Conservation (phyloP, 768 basidiomycete genomes). For the Crassisporium funariophilum region DNA sequence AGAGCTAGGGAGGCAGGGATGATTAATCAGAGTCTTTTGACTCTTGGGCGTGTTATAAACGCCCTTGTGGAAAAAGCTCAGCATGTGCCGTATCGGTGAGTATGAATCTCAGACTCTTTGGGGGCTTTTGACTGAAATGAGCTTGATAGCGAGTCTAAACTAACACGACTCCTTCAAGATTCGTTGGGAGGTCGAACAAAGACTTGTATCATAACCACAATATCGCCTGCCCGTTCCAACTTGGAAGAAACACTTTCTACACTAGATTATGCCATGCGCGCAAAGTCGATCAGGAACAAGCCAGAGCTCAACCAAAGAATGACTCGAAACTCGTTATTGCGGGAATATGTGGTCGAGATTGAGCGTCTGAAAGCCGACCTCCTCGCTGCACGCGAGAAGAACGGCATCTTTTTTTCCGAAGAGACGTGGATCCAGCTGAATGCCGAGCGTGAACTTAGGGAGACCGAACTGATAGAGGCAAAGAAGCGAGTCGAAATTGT, state of each 20-base stretch:
- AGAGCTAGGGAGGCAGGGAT: conserved; percentile 96
- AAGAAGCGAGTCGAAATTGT: conserved; percentile 80
- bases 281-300: conserved; percentile 93
- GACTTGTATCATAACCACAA: conserved; percentile 96
- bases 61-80: conserved; percentile 89
- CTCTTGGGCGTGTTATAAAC: conserved; percentile 96
- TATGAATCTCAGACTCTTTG: not conserved
- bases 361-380: conserved; percentile 90
- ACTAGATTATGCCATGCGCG: conserved; percentile 93
- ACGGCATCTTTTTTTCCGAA: conserved; percentile 91
- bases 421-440: conserved; percentile 88
- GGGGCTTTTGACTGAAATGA: conserved; percentile 1
- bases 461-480: conserved; percentile 81
- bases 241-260: conserved; percentile 98
- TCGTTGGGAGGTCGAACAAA: conserved; percentile 98
- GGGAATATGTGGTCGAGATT: conserved; percentile 93
- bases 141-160: conserved; percentile 86
- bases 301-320: conserved; percentile 95
- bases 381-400: conserved; percentile 91
- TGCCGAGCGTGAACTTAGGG: conserved; percentile 72
- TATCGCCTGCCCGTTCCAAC: conserved; percentile 91
- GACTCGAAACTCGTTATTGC: conserved; percentile 88
- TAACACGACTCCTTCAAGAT: conserved; percentile 96
- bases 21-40: conserved; percentile 97
- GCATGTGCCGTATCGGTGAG: conserved; percentile 93